Conservation (phyloP, 2,329 filamentous ascomycete species). For the Lizonia empirigonia region DNA sequence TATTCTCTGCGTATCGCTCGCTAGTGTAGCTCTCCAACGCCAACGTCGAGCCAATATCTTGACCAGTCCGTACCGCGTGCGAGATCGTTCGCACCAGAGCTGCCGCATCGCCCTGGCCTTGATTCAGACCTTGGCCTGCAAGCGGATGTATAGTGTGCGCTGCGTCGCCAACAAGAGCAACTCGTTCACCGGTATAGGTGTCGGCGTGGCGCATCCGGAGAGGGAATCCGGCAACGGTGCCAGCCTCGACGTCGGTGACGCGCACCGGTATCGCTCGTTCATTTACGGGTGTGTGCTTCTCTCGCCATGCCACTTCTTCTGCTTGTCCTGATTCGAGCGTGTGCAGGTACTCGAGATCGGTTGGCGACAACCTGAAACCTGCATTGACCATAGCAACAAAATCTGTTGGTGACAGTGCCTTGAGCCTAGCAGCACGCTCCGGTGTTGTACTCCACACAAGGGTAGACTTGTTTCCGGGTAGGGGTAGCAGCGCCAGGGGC, state of each 20-base stretch:
- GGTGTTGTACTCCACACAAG: conserved; percentile 96
- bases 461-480: conserved; percentile 81
- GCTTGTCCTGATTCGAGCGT: conserved; percentile 58
- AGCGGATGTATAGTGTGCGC: conserved; percentile 95
- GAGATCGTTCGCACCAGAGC: conserved; percentile 76
- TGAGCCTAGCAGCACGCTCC: conserved; percentile 76
- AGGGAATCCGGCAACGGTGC: conserved; percentile 86
- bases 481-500: conserved; percentile 86
- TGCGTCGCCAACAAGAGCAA: conserved; percentile 91
- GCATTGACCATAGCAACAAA: conserved; percentile 91
- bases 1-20: conserved; percentile 83
- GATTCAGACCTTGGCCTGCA: conserved; percentile 91
- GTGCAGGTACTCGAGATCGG: conserved; percentile 85
- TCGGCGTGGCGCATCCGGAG: conserved; percentile 92
- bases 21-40: conserved; percentile 80
- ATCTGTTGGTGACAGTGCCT: conserved; percentile 72
- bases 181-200: conserved; percentile 86
- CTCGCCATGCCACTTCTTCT: conserved; percentile 84
- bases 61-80: conserved; percentile 78
- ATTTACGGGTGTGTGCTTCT: conserved; percentile 68
- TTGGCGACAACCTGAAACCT: conserved; percentile 79
- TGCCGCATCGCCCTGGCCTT: conserved; percentile 87
- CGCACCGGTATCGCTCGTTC: conserved; percentile 63
- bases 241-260: conserved; percentile 74
- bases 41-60: conserved; percentile 81